A percentile compares a stretch with the other conserved stretches of the same genome.
These are phyloP conservation scores for Blastobotrys aristatus DNA, from an alignment of 1,139 yeast genomes.

Conservation along the genomic window DNA sequence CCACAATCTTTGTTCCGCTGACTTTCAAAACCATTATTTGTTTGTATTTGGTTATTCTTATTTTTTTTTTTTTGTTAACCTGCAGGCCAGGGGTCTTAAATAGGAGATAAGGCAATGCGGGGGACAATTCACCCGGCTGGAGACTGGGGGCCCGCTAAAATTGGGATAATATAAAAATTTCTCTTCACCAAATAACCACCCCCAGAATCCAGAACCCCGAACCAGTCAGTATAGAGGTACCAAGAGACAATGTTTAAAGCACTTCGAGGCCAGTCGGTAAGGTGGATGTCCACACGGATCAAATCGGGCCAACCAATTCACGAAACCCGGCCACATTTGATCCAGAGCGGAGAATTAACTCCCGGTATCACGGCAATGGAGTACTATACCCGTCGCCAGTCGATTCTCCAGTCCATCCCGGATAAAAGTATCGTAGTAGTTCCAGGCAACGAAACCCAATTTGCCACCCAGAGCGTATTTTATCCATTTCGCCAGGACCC, in stretches of 20 bases:
- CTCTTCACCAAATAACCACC: too few species aligned
- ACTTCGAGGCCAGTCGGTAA: neutral
- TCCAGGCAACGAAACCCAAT: constrained; percentile 67
- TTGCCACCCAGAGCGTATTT: constrained; percentile 85
- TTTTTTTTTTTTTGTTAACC: too few species aligned
- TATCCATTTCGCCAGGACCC: constrained; percentile 90
- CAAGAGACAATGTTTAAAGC: neutral
- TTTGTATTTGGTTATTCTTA: neutral
- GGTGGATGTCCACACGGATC: constrained; percentile 14
- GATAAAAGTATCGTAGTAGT: constrained; percentile 65
- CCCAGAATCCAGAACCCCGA: too few species aligned
- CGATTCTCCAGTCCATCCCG: constrained; percentile 54
- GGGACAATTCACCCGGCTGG: too few species aligned
- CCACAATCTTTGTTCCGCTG: constrained; percentile 42
- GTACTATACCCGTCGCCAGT: constrained; percentile 64
- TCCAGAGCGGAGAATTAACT: constrained; percentile 73
- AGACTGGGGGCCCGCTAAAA: too few species aligned
- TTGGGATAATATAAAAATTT: too few species aligned
- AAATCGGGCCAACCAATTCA: constrained; percentile 78
- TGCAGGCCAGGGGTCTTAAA: too few species aligned
- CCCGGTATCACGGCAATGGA: constrained; percentile 85
- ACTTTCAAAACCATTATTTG: constrained; percentile 20
- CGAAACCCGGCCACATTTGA: constrained; percentile 76
- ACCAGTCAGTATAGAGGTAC: too few species aligned
- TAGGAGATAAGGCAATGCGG: too few species aligned